Conservation (phyloP, 352 stramenopile genomes). For the Phytophthora capsici region DNA sequence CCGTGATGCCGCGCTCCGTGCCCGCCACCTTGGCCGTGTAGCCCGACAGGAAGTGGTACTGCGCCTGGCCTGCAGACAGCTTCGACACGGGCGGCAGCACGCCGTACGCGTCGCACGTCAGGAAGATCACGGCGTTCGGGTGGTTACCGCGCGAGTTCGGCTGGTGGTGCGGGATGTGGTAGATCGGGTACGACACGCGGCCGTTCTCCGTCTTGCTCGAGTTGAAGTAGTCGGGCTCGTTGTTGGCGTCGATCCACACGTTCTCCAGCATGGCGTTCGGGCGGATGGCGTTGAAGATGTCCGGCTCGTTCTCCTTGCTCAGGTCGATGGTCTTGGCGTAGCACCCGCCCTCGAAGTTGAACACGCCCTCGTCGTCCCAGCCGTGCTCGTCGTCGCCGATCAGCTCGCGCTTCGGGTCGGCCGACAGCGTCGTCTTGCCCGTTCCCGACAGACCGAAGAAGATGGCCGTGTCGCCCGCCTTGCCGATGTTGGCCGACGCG, state of each 20-base stretch:
- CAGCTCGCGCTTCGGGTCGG: slow-evolving; percentile 85
- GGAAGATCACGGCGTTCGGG: slow-evolving; percentile 97
- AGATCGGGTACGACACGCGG: slow-evolving; percentile 98
- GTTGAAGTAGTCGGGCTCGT: slow-evolving; percentile 96
- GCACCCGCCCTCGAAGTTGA: slow-evolving; percentile 99
- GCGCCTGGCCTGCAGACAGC: slow-evolving; percentile 93
- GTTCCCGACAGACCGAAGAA: slow-evolving; percentile 97
- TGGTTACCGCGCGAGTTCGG: slow-evolving; percentile 89
- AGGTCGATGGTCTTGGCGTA: slow-evolving; percentile 99
- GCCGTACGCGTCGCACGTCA: slow-evolving; percentile 98
- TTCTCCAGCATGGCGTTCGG: slow-evolving; percentile 98
- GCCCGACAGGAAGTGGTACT: slow-evolving; percentile 98
- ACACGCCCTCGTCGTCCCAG: slow-evolving; percentile 97
- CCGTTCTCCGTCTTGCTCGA: slow-evolving; percentile 98
- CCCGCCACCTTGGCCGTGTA: slow-evolving; percentile 99
- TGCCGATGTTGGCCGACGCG: slow-evolving; percentile 97
- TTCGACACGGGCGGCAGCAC: slow-evolving; percentile 97
- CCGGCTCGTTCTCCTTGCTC: slow-evolving; percentile 95
- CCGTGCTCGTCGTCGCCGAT: slow-evolving; percentile 94
- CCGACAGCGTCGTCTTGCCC: slow-evolving; percentile 93
- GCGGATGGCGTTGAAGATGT: slow-evolving; percentile 98
- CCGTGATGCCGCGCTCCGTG: slow-evolving; percentile 96
- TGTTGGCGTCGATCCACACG: slow-evolving; percentile 85
- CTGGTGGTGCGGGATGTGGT: slow-evolving; percentile 97
- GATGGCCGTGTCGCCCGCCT: slow-evolving; percentile 95